Evolutionary conservation across 2,329 filamentous ascomycete species (phyloP).

Genomic region (Tolypocladium amazonense): DNA sequence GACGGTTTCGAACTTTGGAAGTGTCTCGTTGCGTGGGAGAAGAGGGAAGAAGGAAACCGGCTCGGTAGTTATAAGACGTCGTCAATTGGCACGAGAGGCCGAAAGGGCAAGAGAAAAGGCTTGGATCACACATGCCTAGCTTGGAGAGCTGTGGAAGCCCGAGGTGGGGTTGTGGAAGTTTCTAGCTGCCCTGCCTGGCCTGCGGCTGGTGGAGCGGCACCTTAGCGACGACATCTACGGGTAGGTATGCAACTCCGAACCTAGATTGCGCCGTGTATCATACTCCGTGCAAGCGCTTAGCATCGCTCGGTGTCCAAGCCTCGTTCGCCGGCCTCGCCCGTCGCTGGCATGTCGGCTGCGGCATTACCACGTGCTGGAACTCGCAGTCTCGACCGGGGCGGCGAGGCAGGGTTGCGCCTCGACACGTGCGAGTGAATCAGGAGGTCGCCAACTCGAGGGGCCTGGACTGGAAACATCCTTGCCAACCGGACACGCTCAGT

Average conservation of each 20-base stretch:
- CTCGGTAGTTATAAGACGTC: neutral
- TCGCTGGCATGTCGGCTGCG: neutral
- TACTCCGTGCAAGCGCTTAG: too few relatives aligned
- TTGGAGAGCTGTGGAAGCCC: neutral
- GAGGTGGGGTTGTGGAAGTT: constrained; percentile 9
- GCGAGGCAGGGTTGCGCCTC: neutral
- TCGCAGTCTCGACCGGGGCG: neutral
- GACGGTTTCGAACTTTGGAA: neutral
- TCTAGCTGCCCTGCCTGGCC: constrained; percentile 7
- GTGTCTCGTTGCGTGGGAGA: neutral
- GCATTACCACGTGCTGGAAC: neutral
- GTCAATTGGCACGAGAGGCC: neutral
- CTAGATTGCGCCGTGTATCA: neutral
- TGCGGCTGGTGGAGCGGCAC: neutral
- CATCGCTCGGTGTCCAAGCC: too few relatives aligned
- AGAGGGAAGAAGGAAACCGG: neutral
- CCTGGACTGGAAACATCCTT: neutral
- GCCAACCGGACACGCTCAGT: too few relatives aligned
- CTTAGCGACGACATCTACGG: neutral
- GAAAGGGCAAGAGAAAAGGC: neutral
- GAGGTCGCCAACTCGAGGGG: neutral
- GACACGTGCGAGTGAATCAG: neutral
- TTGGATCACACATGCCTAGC: neutral
- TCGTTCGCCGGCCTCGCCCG: neutral
- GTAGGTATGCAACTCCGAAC: neutral